Percentiles rank a stretch among this genome's conserved stretches.
These are phyloP conservation scores for Wickerhamomyces chambardii DNA, from an alignment of 805 yeast species.

Conservation along the genomic window DNA sequence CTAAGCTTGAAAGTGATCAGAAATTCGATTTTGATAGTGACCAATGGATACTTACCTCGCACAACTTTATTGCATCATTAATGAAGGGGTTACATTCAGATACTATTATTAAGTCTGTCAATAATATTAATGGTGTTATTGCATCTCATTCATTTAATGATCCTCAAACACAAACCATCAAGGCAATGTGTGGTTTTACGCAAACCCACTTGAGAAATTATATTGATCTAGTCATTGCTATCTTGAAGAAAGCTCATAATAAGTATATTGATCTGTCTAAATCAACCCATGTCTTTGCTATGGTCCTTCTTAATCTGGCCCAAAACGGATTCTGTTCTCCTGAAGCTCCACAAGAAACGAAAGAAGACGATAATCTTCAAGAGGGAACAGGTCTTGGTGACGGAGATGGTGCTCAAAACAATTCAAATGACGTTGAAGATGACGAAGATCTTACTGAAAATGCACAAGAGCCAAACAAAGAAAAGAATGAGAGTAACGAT, in stretches of 20 bases:
- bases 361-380: constrained; percentile 55
- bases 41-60: constrained; percentile 54
- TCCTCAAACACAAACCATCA: constrained; percentile 26
- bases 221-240: constrained; percentile 30
- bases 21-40: constrained; percentile 41
- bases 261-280: constrained; percentile 48
- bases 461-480: constrained; percentile 67
- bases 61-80: constrained; percentile 31
- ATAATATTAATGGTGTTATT: constrained; percentile 24
- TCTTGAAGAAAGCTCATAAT: constrained; percentile 33
- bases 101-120: constrained; percentile 26
- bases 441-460: constrained; percentile 77
- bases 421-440: constrained; percentile 80
- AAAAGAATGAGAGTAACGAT: constrained; percentile 56
- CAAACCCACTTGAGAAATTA: constrained; percentile 61
- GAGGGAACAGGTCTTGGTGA: constrained; percentile 93
- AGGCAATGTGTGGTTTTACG: constrained; percentile 45
- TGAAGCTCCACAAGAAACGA: constrained; percentile 56
- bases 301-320: constrained; percentile 50
- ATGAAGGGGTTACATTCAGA: constrained; percentile 32
- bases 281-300: constrained; percentile 51
- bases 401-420: constrained; percentile 79
- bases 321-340: constrained; percentile 91
- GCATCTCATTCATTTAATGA: constrained; percentile 27
- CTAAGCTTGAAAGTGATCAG: constrained; percentile 24